A percentile compares a stretch with the other conserved stretches of the same genome.
Conservation (phyloP, 2,329 filamentous ascomycete species). For the Dactylella cylindrospora region DNA sequence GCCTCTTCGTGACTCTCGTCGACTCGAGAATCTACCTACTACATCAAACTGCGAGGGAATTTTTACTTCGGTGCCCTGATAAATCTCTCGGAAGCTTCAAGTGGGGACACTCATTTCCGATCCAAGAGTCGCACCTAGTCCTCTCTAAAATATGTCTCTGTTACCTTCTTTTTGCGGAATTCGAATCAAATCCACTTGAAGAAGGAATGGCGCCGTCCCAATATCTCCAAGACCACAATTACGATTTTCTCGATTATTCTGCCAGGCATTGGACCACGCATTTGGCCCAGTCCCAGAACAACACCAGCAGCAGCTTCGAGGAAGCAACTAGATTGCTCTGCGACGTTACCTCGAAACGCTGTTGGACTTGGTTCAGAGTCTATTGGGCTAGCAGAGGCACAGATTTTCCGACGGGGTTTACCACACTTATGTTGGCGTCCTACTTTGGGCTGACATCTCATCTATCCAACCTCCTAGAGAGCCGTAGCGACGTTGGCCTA, state of each 20-base stretch:
- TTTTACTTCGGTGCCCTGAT: conserved; percentile 4
- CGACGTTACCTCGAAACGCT: conserved; percentile 4
- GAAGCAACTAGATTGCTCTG: too few species aligned
- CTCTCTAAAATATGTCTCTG: conserved; percentile 9
- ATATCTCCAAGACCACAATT: neutral
- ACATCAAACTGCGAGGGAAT: conserved; percentile 42
- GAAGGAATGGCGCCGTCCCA: neutral
- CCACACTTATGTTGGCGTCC: conserved; percentile 4
- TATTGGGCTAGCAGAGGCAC: conserved; percentile 5
- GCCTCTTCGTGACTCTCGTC: conserved; percentile 27
- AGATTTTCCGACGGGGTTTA: neutral
- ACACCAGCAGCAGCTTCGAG: too few species aligned
- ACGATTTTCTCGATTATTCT: conserved; percentile 11
- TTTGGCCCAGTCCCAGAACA: neutral
- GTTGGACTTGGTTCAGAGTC: conserved; percentile 8
- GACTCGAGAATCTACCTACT: conserved; percentile 37
- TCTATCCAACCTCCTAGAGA: too few species aligned
- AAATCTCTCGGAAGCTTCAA: neutral
- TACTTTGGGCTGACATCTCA: conserved; percentile 18
- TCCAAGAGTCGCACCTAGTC: conserved; percentile 3
- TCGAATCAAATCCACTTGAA: neutral
- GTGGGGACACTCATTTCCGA: conserved; percentile 9
- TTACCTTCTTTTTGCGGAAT: conserved; percentile 1
- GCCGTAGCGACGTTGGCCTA: too few species aligned
- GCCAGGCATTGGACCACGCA: conserved; percentile 8